Conservation (phyloP, 805 yeast genomes). For the Nakazawaea molendinolei region DNA sequence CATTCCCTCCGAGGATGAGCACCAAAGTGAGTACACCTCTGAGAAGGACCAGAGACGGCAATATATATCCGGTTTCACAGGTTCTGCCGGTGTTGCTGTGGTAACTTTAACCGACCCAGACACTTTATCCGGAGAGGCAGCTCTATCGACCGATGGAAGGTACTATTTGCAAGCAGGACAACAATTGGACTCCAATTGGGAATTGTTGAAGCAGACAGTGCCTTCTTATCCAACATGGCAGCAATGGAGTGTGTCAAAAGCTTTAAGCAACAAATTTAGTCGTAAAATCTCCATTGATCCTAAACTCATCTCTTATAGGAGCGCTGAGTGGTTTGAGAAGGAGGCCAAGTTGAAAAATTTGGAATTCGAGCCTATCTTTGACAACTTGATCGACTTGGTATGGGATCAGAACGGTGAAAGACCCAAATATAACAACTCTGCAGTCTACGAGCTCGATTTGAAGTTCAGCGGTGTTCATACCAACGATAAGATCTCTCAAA, state of each 20-base stretch:
- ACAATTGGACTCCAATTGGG: slow-evolving; percentile 78
- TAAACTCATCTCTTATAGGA: slow-evolving; percentile 48
- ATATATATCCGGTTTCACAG: slow-evolving; percentile 83
- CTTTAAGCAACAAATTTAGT: slow-evolving; percentile 34
- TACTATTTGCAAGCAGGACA: slow-evolving; percentile 87
- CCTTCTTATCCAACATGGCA: slow-evolving; percentile 74
- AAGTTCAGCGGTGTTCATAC: slow-evolving; percentile 36
- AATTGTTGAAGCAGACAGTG: slow-evolving; percentile 69
- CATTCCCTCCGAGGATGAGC: slow-evolving; percentile 80
- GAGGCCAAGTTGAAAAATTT: slow-evolving; percentile 29
- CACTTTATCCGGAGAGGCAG: slow-evolving; percentile 51
- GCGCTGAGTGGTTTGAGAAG: slow-evolving; percentile 34
- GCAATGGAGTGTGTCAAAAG: slow-evolving; percentile 61
- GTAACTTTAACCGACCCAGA: slow-evolving; percentile 42
- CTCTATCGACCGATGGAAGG: slow-evolving; percentile 88
- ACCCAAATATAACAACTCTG: slow-evolving; percentile 21
- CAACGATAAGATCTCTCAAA: slow-evolving; percentile 28
- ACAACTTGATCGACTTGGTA: slow-evolving; percentile 67
- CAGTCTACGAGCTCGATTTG: slow-evolving; percentile 26
- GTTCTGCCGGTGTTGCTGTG: slow-evolving; percentile 91
- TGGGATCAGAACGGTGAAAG: slow-evolving; percentile 48
- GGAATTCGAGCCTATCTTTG: slow-evolving; percentile 42
- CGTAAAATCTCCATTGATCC: slow-evolving; percentile 81
- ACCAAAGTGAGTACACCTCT: slow-evolving; percentile 85
- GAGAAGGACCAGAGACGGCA: slow-evolving; percentile 76